These are phyloP conservation scores for Nemania diffusa DNA, from an alignment of 2,329 filamentous ascomycete species.

Conservation along the genomic window DNA sequence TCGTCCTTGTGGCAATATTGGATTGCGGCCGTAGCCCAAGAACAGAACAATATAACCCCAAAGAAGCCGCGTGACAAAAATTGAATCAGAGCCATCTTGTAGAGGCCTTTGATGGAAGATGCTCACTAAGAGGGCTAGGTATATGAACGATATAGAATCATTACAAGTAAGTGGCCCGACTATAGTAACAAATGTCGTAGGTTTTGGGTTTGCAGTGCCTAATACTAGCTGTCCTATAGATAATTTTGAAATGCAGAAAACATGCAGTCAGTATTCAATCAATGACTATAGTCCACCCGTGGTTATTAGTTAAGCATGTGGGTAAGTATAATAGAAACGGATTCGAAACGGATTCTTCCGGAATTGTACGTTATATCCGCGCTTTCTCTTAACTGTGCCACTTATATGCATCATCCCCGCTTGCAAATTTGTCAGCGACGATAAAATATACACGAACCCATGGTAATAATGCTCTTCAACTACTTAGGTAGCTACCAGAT, in stretches of 20 bases:
- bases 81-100: background rate
- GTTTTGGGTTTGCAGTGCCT: too few relatives aligned
- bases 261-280: background rate
- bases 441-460: background rate
- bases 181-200: background rate
- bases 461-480: background rate
- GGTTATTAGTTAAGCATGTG: too few relatives aligned
- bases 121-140: background rate
- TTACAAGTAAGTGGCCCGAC: background rate
- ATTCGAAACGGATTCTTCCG: background rate
- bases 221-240: background rate
- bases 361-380: background rate
- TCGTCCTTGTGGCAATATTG: slow-evolving; percentile 9
- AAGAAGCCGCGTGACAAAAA: background rate
- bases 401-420: background rate
- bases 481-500: background rate
- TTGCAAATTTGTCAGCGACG: background rate
- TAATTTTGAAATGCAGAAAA: background rate
- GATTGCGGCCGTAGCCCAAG: background rate
- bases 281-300: too few relatives aligned
- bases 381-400: background rate
- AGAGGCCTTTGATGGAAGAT: background rate
- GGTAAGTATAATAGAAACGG: background rate
- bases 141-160: background rate
- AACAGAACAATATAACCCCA: background rate